Conservation (phyloP, 441 rosid genomes). For the Iberis amara region DNA sequence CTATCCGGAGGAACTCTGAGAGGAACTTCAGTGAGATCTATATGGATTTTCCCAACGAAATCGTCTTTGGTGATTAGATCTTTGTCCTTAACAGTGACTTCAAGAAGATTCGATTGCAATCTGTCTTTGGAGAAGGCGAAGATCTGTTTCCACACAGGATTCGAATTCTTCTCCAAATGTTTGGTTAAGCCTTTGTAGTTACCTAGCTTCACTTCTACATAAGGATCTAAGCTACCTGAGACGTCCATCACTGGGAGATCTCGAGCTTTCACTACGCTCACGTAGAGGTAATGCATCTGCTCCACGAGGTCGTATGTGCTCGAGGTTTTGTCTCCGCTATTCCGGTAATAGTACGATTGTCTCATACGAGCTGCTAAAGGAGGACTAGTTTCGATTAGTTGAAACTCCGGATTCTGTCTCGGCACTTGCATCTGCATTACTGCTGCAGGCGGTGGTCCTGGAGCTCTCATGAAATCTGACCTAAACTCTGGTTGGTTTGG, state of each 20-base stretch:
- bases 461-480: constrained; percentile 59
- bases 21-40: constrained; percentile 53
- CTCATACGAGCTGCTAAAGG: constrained; percentile 70
- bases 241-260: constrained; percentile 63
- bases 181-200: constrained; percentile 57
- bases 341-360: constrained; percentile 36
- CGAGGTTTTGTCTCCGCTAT: constrained; percentile 57
- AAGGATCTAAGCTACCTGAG: constrained; percentile 62
- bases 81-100: constrained; percentile 56
- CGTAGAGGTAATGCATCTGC: constrained; percentile 61
- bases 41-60: constrained; percentile 40
- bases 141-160: constrained; percentile 56
- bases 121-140: constrained; percentile 63
- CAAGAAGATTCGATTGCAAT: constrained; percentile 50
- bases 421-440: constrained; percentile 69
- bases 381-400: constrained; percentile 68
- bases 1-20: constrained; percentile 61
- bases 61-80: constrained; percentile 50
- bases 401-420: constrained; percentile 61
- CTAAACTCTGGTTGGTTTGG: constrained; percentile 43
- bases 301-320: constrained; percentile 60
- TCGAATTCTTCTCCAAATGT: constrained; percentile 54
- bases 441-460: constrained; percentile 42
- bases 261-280: constrained; percentile 57
- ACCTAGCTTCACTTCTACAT: constrained; percentile 65